Evolutionary conservation across 2,329 filamentous ascomycete genomes (phyloP), one percentile per base, ranked within the genome.

Genomic region (Aspergillus texensis): DNA sequence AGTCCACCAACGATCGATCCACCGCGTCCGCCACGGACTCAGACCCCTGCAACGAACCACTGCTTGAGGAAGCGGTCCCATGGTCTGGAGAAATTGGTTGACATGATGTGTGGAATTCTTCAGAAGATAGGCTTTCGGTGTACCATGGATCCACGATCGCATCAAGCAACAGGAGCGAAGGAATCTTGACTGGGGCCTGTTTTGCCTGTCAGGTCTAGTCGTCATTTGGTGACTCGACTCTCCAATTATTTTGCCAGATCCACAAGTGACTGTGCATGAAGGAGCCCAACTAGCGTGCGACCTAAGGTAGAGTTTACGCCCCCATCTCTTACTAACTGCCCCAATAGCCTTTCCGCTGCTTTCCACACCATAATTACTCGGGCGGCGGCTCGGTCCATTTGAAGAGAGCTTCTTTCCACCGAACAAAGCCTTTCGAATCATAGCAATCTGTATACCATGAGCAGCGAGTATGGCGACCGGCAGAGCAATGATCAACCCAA

Each of bases 381-480:
- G 52, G 19, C 52, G 3, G 34, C 28, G 24, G n/a, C 34, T 53
- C n/a, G 26, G 36, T 43, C 4, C 57, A 6, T 24, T 53, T 14
- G 34, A 53, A 53, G 52, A 28, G 39, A 19, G 21, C 26, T 41
- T 46, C 50, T 45, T 52, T 28, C 45, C 43, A 34, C 56, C 56
- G 41, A 58, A 58, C 24, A 34, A 58, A 58, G 41, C 41, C 32
- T 48, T 50, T 16, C 45, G 41, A 34, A 46, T n/a, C 19, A 32
- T 34, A 46, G 28, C 39, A 54, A 62, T 43, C 55, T 24, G 56
- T 48, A 28, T 39, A 53, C 28, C 2, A 64, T 64, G 62, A 58
- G 58, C 55, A 55, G 46, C 32, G 36, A 57, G 32, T 12, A 41
- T 36, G 46, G 12, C 19, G 61, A 62, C 58, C 57, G 16, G 34